These are phyloP conservation scores for Ogataea henricii DNA, from an alignment of 805 yeast species.

Conservation along the genomic window DNA sequence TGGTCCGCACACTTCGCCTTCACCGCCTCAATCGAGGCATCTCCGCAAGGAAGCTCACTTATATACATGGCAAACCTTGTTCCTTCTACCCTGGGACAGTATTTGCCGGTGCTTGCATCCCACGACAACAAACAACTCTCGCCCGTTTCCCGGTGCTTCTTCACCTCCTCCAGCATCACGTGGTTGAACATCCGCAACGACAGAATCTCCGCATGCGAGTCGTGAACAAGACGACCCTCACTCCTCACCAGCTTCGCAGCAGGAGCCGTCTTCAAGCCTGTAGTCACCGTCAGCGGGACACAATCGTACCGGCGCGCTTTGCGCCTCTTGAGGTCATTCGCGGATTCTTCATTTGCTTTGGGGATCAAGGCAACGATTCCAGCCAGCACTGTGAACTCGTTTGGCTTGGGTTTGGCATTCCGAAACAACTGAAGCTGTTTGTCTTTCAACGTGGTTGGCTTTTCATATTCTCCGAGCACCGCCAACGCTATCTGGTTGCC, in stretches of 20 bases:
- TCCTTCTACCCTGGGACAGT: constrained; percentile 33
- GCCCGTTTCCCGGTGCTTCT: constrained; percentile 14
- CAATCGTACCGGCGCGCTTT: constrained; percentile 19
- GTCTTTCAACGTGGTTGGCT: constrained; percentile 14
- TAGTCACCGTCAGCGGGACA: constrained; percentile 54
- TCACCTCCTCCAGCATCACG: constrained; percentile 52
- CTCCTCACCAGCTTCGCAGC: constrained; percentile 40
- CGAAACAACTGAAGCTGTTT: constrained; percentile 12
- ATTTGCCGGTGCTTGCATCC: constrained; percentile 22
- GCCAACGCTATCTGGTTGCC: constrained; percentile 20
- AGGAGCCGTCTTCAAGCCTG: constrained; percentile 85
- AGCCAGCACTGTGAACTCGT: constrained; percentile 86
- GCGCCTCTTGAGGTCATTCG: constrained; percentile 6
- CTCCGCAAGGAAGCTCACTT: constrained; percentile 90
- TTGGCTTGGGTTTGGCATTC: constrained; percentile 57
- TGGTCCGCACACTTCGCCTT: constrained; percentile 25
- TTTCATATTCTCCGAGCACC: constrained; percentile 17
- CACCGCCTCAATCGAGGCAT: constrained; percentile 64
- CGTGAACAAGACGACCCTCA: constrained; percentile 73
- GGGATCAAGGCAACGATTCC: constrained; percentile 55
- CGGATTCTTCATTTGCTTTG: constrained; percentile 8
- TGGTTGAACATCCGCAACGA: constrained; percentile 71
- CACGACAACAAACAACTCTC: constrained; percentile 20
- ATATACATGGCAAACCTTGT: constrained; percentile 59
- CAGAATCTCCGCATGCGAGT: constrained; percentile 87